These are phyloP conservation scores for Fusarium bulbicola DNA, from an alignment of 2,329 filamentous ascomycete genomes.

Conservation along the genomic window DNA sequence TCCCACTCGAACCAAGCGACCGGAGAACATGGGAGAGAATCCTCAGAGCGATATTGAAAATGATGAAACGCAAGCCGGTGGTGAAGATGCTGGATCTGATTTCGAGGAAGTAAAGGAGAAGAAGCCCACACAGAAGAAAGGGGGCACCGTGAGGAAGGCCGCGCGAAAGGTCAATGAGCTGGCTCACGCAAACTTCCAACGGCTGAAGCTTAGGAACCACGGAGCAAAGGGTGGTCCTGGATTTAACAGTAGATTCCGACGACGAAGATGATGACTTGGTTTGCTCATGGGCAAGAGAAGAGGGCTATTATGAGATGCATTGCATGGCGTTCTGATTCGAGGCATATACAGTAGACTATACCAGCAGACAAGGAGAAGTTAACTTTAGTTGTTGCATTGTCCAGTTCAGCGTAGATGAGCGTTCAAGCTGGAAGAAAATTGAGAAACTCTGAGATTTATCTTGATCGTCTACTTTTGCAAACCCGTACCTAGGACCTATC, in stretches of 20 bases:
- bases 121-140: conserved; percentile 46
- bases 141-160: conserved; percentile 59
- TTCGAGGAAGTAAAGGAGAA: conserved; percentile 27
- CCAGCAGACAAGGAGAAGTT: conserved; percentile 10
- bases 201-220: conserved; percentile 69
- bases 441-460: neutral
- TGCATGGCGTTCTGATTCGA: conserved; percentile 19
- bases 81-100: conserved; percentile 29
- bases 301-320: conserved; percentile 24
- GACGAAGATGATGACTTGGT: conserved; percentile 48
- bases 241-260: conserved; percentile 66
- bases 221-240: conserved; percentile 70
- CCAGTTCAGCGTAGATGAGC: neutral
- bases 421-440: neutral
- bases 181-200: conserved; percentile 73
- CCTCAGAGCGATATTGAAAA: conserved; percentile 48
- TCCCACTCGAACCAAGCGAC: conserved; percentile 61
- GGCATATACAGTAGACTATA: conserved; percentile 13
- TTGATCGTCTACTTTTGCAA: neutral
- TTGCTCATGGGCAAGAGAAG: neutral
- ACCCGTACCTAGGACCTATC: too few species aligned
- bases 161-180: conserved; percentile 70
- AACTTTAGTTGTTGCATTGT: neutral
- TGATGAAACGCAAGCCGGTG: conserved; percentile 46
- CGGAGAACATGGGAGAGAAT: conserved; percentile 45